Evolutionary conservation across 2,329 filamentous ascomycete genomes (phyloP).

Genomic region (Juglanconis oblonga): DNA sequence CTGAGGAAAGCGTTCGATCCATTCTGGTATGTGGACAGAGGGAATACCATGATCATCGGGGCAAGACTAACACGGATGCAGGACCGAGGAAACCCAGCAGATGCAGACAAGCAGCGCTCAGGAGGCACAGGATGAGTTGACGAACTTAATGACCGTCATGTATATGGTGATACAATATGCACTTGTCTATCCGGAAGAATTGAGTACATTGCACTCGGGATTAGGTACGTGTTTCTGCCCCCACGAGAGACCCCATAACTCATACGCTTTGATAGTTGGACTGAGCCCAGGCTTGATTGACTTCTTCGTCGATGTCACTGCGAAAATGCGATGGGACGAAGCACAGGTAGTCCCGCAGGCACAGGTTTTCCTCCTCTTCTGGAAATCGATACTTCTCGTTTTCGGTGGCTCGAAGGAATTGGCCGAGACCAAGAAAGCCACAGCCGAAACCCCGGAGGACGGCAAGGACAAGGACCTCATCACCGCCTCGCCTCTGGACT

Average conservation of each 20-base stretch:
- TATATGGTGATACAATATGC: constrained; percentile 58
- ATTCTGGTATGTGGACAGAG: constrained; percentile 44
- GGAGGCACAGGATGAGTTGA: constrained; percentile 56
- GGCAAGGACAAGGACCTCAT: constrained; percentile 73
- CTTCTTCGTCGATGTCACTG: constrained; percentile 67
- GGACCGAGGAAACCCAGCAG: constrained; percentile 46
- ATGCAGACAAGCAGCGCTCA: constrained; percentile 38
- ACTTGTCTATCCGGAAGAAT: constrained; percentile 48
- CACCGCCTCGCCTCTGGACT: constrained; percentile 90
- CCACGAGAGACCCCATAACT: constrained; percentile 17
- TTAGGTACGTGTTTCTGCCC: constrained; percentile 42
- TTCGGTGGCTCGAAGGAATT: constrained; percentile 79
- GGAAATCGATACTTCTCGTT: constrained; percentile 84
- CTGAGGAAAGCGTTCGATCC: constrained; percentile 48
- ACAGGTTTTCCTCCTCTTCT: constrained; percentile 75
- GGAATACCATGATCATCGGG: neutral
- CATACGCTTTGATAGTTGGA: constrained; percentile 38
- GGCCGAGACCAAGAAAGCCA: constrained; percentile 68
- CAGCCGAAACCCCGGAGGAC: constrained; percentile 58
- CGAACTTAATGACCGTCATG: constrained; percentile 62
- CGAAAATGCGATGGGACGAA: constrained; percentile 71
- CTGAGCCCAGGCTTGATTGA: constrained; percentile 68
- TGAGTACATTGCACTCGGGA: constrained; percentile 44
- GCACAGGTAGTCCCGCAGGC: constrained; percentile 59
- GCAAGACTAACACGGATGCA: constrained; percentile 22